phyloP scores from a whole-genome alignment of 768 basidiomycete species.

The Cantharellus anzutake region DNA sequence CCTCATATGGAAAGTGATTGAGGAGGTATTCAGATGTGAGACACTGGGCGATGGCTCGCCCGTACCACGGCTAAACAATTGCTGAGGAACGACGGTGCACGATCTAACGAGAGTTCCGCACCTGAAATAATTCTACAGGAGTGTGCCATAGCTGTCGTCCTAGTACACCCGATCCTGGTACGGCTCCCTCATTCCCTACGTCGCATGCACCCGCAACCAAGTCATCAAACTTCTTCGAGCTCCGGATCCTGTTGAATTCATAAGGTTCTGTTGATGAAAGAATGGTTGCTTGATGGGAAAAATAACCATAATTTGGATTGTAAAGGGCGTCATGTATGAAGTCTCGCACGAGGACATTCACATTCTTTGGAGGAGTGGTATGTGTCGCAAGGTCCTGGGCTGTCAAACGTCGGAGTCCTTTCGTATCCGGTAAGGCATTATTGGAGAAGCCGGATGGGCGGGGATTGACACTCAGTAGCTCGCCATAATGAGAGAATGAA shows the following conservation, averaged over 20 bases:
- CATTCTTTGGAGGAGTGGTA: conserved; percentile 45
- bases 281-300: conserved; percentile 81
- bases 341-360: conserved; percentile 89
- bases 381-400: conserved; percentile 46
- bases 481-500: neutral
- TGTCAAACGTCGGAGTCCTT: conserved; percentile 38
- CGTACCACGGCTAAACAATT: conserved; percentile 68
- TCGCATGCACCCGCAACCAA: conserved; percentile 39
- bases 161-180: conserved; percentile 20
- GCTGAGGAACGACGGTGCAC: neutral
- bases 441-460: conserved; percentile 30
- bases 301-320: conserved; percentile 96
- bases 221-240: conserved; percentile 60
- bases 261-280: conserved; percentile 51
- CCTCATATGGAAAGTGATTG: conserved; percentile 91
- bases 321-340: conserved; percentile 95
- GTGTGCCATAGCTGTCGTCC: conserved; percentile 97
- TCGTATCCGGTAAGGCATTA: conserved; percentile 28
- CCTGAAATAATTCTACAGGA: conserved; percentile 94
- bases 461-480: conserved; percentile 13
- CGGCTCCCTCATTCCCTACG: conserved; percentile 32
- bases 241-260: conserved; percentile 47
- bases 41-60: conserved; percentile 74
- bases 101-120: conserved; percentile 18
- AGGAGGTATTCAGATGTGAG: conserved; percentile 83